A percentile compares a stretch with the other conserved stretches of the same genome.
phyloP scores from a whole-genome alignment of 1,284 basidiomycete genomes.

The Pseudomicrostroma phylloplanum region DNA sequence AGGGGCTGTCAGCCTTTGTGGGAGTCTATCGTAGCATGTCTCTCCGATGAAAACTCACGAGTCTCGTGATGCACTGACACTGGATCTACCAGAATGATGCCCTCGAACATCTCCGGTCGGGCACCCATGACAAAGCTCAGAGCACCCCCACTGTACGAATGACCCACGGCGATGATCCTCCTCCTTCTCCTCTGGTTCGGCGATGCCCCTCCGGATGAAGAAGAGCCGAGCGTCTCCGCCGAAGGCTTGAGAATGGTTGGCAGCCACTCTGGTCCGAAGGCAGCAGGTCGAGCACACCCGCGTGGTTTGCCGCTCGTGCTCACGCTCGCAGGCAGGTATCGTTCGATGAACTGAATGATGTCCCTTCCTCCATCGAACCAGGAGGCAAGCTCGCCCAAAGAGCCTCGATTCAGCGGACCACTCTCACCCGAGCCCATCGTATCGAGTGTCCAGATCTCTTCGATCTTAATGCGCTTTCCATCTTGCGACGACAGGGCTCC shows the following conservation, averaged over 20 bases:
- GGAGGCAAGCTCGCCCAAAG: constrained; percentile 60
- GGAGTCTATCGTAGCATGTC: too few relatives aligned
- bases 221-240: not conserved
- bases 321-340: constrained; percentile 58
- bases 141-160: constrained; percentile 63
- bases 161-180: constrained; percentile 63
- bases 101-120: constrained; percentile 65
- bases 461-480: constrained; percentile 51
- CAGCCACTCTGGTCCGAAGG: constrained; percentile 20
- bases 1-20: too few relatives aligned
- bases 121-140: constrained; percentile 59
- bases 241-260: constrained; percentile 19
- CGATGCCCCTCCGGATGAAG: not conserved
- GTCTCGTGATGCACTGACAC: constrained; percentile 56
- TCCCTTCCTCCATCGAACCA: constrained; percentile 68
- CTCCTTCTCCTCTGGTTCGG: constrained; percentile 19
- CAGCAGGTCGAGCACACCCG: not conserved
- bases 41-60: constrained; percentile 14
- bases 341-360: constrained; percentile 63
- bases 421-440: constrained; percentile 71
- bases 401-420: constrained; percentile 60
- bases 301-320: not conserved
- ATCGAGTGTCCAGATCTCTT: constrained; percentile 76
- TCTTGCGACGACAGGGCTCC: constrained; percentile 49
- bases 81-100: constrained; percentile 73